Evolutionary conservation across 768 basidiomycete genomes (phyloP), one percentile per base, ranked within the genome.

Genomic region (Ephemerocybe angulata): DNA sequence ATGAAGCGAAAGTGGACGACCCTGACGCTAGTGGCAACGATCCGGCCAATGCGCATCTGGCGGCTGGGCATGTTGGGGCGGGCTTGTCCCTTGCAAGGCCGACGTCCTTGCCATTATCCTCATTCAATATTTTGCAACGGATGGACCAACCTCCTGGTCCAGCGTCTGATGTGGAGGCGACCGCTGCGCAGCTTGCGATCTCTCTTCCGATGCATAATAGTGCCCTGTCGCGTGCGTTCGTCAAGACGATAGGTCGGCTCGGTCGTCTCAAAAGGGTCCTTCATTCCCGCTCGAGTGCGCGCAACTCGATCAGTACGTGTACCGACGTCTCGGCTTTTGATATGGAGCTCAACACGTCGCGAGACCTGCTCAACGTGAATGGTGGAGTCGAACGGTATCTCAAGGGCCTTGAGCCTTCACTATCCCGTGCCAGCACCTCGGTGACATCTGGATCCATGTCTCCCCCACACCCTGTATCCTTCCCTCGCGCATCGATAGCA

Each of bases 241-340:
- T 89, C 51, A 87, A 84, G 69, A 92, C 92, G 2, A 85, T 93
- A 27, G 90, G 92, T 4, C 80, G 88, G 4, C 71, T 95, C 17
- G 92, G 92, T 1, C 75, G 88, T 10, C 88, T 92, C 88, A 88
- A 80, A 63, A 83, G 92, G 5, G 90, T 89, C 27, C 67, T 93
- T 50, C 85, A 88, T 60, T 71, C 78, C 3, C 67, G 73, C 24
- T 63, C 70, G 60, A 66, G 53, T 58, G 59, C 56, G 19, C 69
- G 69, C 40, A 57, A 62, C 28, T 67, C 68, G 21, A 54, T 71
- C 10, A 68, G 61, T 19, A 67, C 71, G 21, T 76, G 72, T 54
- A 71, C 74, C 22, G 82, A 81, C 55, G 78, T 84, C 1, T 85
- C 87, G 1, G 84, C 85, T 6, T 87, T 90, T 63, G 87, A 90